Base-by-base conservation (phyloP, 164 flowering plant genomes). In the Stephania cephalantha region DNA sequence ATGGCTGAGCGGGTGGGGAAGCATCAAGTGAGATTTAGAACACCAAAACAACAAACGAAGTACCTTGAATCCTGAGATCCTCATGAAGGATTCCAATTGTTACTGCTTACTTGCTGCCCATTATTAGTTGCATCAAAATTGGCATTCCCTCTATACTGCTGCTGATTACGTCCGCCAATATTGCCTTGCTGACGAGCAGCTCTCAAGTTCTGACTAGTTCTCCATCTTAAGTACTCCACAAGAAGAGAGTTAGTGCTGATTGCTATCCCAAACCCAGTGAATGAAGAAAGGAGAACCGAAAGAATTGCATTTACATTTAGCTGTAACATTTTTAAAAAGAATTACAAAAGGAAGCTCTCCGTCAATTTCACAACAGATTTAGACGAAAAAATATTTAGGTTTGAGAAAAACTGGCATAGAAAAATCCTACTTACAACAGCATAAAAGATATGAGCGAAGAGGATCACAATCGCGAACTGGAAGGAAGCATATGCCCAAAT, bases 401-500 rank as follows among this genome's bases (percentile, higher is more conserved):
- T 44, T 9, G 42, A 46, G 44, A 29, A 69, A 78, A 75, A 3
- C 58, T 64, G 52, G 64, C 69, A 68, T 30, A 61, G 18, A 71
- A 71, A 50, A 4, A 18, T 58, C 46, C 68, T n/a, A 68, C 96
- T 87, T 87, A 93, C 98, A 35, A 91, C 61, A 15, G 87, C 75
- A 74, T 93, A 93, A 78, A 91, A 91, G 74, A 93, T 84, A 76
- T 91, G 96, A 75, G 96, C 98, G 73, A 90, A 91, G 53, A 91
- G 85, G 78, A 93, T 84, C 48, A 93, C 93, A 9, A 86, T 79
- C 46, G 93, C 93, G 82, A 93, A 93, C 82, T 93, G 98, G 84
- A 91, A 86, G 22, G 89, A 85, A 53, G 98, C 98, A 81, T 90
- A 91, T 76, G 90, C 93, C 98, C 98, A 92, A 42, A 92, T 82